Percentiles rank a stretch among this genome's conserved stretches.
Evolutionary conservation across 2,329 filamentous ascomycete genomes (phyloP).

Genomic region (Paracorniculantispora psalliotae): DNA sequence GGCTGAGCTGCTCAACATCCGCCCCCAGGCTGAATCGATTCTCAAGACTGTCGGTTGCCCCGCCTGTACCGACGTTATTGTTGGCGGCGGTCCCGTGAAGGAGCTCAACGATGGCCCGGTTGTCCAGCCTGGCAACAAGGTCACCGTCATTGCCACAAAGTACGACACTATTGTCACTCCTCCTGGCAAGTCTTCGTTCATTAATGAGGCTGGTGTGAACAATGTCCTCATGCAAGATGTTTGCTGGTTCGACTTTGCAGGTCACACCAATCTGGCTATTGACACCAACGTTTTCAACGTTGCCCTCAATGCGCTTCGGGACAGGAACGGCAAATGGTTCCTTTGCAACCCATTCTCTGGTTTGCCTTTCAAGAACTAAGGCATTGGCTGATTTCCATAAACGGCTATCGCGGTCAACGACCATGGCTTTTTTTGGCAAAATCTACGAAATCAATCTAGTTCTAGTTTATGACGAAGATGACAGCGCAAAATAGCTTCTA

Average conservation of each 20-base stretch:
- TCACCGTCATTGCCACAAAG: conserved; percentile 15
- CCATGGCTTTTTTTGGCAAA: too few species aligned
- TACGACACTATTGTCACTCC: conserved; percentile 16
- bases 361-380: background rate
- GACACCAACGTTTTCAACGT: conserved; percentile 15
- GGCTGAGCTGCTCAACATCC: background rate
- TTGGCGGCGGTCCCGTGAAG: conserved; percentile 11
- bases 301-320: conserved; percentile 14
- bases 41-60: conserved; percentile 15
- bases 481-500: too few species aligned
- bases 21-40: background rate
- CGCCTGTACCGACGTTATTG: conserved; percentile 15
- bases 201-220: conserved; percentile 15
- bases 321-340: conserved; percentile 8
- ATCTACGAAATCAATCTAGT: too few species aligned
- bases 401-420: too few species aligned
- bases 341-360: background rate
- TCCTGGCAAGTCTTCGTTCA: conserved; percentile 2
- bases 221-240: conserved; percentile 16
- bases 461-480: too few species aligned
- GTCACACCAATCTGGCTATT: conserved; percentile 14
- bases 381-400: background rate
- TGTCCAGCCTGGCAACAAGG: conserved; percentile 16
- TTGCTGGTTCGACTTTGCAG: conserved; percentile 16
- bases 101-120: conserved; percentile 15